A percentile compares a stretch with the other conserved stretches of the same genome.
Evolutionary conservation across 768 basidiomycete species (phyloP).

Genomic region (Phlebiopsis gigantea): DNA sequence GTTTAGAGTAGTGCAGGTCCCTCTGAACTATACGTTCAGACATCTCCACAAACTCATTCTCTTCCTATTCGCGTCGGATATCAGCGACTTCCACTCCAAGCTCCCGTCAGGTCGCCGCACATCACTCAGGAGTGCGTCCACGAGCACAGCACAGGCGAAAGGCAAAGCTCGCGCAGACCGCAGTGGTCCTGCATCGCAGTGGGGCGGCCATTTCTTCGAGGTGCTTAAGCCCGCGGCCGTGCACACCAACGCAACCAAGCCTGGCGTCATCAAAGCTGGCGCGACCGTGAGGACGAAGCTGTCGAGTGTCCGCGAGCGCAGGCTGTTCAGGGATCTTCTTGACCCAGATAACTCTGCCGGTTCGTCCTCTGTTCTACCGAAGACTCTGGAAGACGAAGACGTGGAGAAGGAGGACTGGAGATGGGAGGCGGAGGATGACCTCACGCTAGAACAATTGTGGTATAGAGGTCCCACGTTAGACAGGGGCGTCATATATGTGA

Average conservation of each 20-base stretch:
- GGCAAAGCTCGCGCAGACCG: constrained; percentile 4
- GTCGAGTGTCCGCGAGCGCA: constrained; percentile 27
- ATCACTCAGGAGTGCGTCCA: background rate
- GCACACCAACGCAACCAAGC: constrained; percentile 26
- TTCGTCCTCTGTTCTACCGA: background rate
- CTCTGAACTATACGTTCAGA: constrained; percentile 62
- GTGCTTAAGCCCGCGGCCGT: constrained; percentile 43
- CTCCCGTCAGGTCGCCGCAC: background rate
- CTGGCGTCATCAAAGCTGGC: constrained; percentile 45
- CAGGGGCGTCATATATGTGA: constrained; percentile 58
- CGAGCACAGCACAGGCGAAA: background rate
- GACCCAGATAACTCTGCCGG: background rate
- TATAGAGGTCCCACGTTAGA: constrained; percentile 34
- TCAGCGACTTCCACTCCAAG: background rate
- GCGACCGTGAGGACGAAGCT: constrained; percentile 22
- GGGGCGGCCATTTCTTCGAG: constrained; percentile 56
- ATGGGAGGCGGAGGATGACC: constrained; percentile 70
- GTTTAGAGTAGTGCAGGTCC: constrained; percentile 64
- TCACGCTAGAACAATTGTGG: constrained; percentile 56
- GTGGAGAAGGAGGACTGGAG: constrained; percentile 41
- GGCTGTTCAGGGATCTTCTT: constrained; percentile 24
- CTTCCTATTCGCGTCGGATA: constrained; percentile 45
- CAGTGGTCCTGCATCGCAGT: background rate
- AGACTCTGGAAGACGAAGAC: constrained; percentile 9
- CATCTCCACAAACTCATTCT: constrained; percentile 58